A percentile compares a stretch with the other conserved stretches of the same genome.
These are phyloP conservation scores for Aspergillus sp. DNA, from an alignment of 2,329 filamentous ascomycete species.

Conservation along the genomic window DNA sequence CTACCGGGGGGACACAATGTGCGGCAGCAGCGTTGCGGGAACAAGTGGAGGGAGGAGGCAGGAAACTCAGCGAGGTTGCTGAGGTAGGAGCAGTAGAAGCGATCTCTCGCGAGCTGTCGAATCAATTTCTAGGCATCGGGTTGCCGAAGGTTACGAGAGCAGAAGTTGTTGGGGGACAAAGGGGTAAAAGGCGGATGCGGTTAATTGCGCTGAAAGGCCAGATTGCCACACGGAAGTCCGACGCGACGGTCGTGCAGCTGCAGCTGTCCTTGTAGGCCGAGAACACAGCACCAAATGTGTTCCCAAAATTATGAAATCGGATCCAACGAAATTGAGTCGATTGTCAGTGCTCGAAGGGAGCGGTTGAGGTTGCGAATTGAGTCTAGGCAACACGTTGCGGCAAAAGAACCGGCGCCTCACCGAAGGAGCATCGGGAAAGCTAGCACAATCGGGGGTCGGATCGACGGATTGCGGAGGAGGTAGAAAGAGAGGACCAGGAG, in stretches of 20 bases:
- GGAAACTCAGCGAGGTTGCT: neutral
- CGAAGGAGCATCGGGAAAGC: slow-evolving; percentile 20
- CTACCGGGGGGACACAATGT: neutral
- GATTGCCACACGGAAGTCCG: slow-evolving; percentile 17
- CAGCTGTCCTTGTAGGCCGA: neutral
- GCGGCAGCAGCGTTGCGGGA: neutral
- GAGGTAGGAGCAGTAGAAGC: slow-evolving; percentile 7
- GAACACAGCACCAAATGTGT: neutral
- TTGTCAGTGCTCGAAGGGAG: neutral
- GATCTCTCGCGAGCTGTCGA: slow-evolving; percentile 15
- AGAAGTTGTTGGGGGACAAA: slow-evolving; percentile 14
- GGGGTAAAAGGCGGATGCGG: slow-evolving; percentile 7
- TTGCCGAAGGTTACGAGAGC: slow-evolving; percentile 8
- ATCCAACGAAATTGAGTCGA: neutral
- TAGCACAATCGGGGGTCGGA: slow-evolving; percentile 15
- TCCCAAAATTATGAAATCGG: neutral
- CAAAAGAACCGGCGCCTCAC: slow-evolving; percentile 17
- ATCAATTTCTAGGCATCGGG: slow-evolving; percentile 15
- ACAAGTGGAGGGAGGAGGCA: neutral
- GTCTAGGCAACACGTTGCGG: slow-evolving; percentile 8
- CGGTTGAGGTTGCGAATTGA: neutral
- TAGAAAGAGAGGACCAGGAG: neutral
- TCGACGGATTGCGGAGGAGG: slow-evolving; percentile 9
- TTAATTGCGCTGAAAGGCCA: slow-evolving; percentile 20
- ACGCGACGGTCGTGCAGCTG: slow-evolving; percentile 4